phyloP scores from a whole-genome alignment of 768 basidiomycete genomes.

The Podaxis sp. region DNA sequence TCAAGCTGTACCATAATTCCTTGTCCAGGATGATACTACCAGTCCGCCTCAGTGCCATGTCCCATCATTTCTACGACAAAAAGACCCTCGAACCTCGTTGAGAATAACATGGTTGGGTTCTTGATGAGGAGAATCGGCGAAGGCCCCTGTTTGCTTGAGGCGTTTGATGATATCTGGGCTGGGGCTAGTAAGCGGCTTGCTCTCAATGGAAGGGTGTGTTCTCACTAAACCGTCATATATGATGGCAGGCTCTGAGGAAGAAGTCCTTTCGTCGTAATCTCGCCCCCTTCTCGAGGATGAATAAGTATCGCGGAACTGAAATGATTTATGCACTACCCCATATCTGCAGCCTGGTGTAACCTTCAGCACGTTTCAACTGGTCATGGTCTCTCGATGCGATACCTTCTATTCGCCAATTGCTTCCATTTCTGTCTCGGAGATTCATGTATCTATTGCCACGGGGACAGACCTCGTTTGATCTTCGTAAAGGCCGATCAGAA shows the following conservation, averaged over 20 bases:
- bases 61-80: constrained; percentile 4
- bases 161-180: constrained; percentile 81
- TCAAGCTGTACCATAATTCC: constrained; percentile 78
- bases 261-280: constrained; percentile 65
- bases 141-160: constrained; percentile 63
- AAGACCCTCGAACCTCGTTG: constrained; percentile 61
- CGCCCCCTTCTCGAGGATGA: constrained; percentile 55
- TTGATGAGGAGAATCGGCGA: constrained; percentile 60
- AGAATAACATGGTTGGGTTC: constrained; percentile 88
- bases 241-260: constrained; percentile 70
- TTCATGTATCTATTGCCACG: constrained; percentile 60
- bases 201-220: constrained; percentile 8
- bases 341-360: constrained; percentile 57
- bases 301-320: constrained; percentile 1
- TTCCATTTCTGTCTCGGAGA: constrained; percentile 86
- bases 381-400: constrained; percentile 16
- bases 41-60: neutral
- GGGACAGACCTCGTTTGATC: neutral
- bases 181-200: constrained; percentile 8
- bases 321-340: constrained; percentile 55
- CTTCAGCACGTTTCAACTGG: neutral
- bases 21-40: constrained; percentile 83
- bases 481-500: constrained; percentile 14
- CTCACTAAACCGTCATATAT: constrained; percentile 71
- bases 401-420: constrained; percentile 69